These are phyloP conservation scores for Solanum chmielewskii DNA, from an alignment of 257 asterid species.

Conservation along the genomic window DNA sequence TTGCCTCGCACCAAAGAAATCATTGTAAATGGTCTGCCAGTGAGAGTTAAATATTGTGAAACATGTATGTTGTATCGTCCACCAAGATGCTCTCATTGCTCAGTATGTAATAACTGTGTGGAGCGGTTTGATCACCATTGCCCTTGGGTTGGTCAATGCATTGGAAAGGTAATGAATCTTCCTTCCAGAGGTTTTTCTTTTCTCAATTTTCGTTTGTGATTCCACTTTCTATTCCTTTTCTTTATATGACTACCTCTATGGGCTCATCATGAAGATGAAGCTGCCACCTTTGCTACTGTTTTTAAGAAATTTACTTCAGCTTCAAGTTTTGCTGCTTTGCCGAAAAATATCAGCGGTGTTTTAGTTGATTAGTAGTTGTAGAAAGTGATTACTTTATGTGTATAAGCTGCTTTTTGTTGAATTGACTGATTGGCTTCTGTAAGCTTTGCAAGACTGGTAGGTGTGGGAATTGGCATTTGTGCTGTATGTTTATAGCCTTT, in stretches of 20 bases:
- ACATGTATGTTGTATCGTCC: constrained; percentile 86
- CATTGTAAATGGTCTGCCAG: constrained; percentile 44
- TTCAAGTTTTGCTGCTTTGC: background rate
- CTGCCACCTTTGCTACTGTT: background rate
- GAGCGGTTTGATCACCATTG: constrained; percentile 87
- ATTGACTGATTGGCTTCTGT: background rate
- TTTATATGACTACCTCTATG: background rate
- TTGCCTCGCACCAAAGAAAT: constrained; percentile 47
- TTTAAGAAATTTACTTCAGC: background rate
- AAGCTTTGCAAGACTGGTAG: background rate
- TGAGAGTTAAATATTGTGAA: constrained; percentile 65
- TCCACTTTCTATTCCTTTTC: background rate
- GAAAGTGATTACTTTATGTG: background rate
- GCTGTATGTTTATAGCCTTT: background rate
- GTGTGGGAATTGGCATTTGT: background rate
- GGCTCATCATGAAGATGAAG: background rate
- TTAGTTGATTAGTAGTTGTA: background rate
- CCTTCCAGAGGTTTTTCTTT: background rate
- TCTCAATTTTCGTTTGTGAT: background rate
- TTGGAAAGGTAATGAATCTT: constrained; percentile 44
- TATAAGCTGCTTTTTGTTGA: background rate
- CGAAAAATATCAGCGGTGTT: background rate
- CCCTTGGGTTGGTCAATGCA: constrained; percentile 90
- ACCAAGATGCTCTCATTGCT: constrained; percentile 86
- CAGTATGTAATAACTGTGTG: constrained; percentile 69